Conservation (phyloP, 176 grass and related monocot species). For the Bolboschoenus planiculmis region DNA sequence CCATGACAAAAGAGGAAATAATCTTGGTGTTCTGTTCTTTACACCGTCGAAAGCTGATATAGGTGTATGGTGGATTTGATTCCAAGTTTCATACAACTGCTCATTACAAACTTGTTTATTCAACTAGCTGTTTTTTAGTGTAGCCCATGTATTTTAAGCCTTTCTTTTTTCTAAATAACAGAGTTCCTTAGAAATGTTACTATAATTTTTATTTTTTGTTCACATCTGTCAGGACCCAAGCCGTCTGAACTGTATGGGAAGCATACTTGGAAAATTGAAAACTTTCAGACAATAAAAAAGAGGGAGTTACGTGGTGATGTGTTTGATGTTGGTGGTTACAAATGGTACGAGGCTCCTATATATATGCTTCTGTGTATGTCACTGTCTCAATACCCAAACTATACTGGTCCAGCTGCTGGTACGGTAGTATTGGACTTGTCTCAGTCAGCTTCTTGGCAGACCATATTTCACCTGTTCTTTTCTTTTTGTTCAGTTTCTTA, state of each 20-base stretch:
- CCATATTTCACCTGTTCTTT: background rate
- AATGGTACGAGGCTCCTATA: conserved; percentile 44
- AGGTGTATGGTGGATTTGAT: background rate
- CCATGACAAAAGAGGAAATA: background rate
- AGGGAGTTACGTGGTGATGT: conserved; percentile 91
- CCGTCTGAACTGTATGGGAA: conserved; percentile 65
- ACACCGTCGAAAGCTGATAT: background rate
- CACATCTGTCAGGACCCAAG: conserved; percentile 47
- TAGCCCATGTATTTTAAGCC: background rate
- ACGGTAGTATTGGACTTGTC: background rate
- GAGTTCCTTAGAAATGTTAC: background rate
- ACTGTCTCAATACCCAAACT: background rate
- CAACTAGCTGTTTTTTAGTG: background rate
- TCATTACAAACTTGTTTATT: background rate
- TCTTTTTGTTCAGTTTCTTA: background rate
- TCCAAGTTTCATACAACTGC: background rate
- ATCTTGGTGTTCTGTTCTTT: background rate
- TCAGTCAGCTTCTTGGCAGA: background rate
- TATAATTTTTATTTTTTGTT: background rate
- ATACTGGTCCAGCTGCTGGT: background rate
- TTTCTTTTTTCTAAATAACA: background rate
- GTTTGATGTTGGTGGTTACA: conserved; percentile 94
- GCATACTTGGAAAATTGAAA: conserved; percentile 89
- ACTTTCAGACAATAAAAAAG: conserved; percentile 83
- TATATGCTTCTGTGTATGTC: background rate